phyloP scores from a whole-genome alignment of 345 rosid species.

The Atalantia buxifolia region DNA sequence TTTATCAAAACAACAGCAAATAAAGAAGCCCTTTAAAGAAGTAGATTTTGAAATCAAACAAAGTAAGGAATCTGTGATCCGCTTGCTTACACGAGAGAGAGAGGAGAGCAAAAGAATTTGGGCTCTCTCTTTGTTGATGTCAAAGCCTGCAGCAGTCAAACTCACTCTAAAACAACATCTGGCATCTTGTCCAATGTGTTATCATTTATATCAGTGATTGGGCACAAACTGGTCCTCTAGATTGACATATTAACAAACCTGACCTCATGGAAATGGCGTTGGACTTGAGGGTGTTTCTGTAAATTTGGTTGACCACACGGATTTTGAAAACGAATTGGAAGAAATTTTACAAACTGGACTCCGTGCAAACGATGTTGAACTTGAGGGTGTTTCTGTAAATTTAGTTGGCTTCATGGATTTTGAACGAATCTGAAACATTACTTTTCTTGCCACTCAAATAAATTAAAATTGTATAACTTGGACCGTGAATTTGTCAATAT shows the following conservation, averaged over 20 bases:
- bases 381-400: neutral
- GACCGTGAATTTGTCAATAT: neutral
- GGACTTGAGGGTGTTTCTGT: too few relatives aligned
- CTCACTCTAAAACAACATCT: neutral
- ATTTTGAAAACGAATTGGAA: too few relatives aligned
- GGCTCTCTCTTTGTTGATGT: neutral
- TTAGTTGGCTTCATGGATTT: neutral
- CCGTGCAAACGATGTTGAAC: too few relatives aligned
- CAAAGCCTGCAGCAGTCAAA: neutral
- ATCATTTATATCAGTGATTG: neutral
- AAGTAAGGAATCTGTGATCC: neutral
- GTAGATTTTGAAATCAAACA: neutral
- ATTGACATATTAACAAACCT: neutral
- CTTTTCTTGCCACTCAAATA: neutral
- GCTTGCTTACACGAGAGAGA: neutral
- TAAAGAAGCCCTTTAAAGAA: too few relatives aligned
- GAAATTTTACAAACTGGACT: too few relatives aligned
- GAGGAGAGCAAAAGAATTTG: neutral
- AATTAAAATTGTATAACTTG: neutral
- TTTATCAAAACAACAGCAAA: neutral
- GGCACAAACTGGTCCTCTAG: neutral
- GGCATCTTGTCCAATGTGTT: neutral
- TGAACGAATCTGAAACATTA: neutral
- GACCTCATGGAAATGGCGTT: neutral
- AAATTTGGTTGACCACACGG: too few relatives aligned